Evolutionary conservation across 768 basidiomycete genomes (phyloP), one percentile per base, ranked within the genome.

Genomic region (Serpula lacrymans): DNA sequence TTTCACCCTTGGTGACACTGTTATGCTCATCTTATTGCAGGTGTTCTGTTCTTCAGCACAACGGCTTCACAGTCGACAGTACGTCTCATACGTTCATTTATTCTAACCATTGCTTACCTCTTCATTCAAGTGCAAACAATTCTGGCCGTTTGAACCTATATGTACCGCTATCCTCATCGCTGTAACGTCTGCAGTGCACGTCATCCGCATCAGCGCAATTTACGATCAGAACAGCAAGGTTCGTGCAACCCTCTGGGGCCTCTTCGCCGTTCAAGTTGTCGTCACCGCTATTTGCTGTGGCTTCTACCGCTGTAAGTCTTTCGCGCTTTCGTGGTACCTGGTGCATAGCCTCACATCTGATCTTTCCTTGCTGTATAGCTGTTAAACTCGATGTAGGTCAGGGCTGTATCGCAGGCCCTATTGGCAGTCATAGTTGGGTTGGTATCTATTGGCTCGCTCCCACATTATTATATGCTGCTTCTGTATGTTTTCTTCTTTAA

Each of bases 81-180:
- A 46, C 38, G 71, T 62, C n/a, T 25, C 25, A 34, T 9, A 18
- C 27, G n/a, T 22, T 28, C 27, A 31, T 22, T 9, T 14, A 34
- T 41, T 41, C 31, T 12, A 22, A 22, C 28, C 26, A 16, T 45
- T 12, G 38, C 35, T 32, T 39, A 43, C 20, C 43, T 18, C 37
- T 23, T 24, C 20, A 28, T 21, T 21, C 48, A 85, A 67, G 20
- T 92, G 88, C 58, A 58, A 69, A 34, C 70, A 73, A 11, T 88
- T 90, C 64, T 91, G 74, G 65, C 79, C 90, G 18, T 91, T 90
- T 48, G 88, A 92, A 52, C 88, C 88, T 46, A 89, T 92, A 53
- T 80, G 80, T 57, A 90, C 88, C 12, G 88, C 87, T 3, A 64
- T 90, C 53, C 74, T 92, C 29, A 75, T 92, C 39, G 84, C 81